Conservation (phyloP, 176 grass and related monocot species). For the Aegilops tauschii region DNA sequence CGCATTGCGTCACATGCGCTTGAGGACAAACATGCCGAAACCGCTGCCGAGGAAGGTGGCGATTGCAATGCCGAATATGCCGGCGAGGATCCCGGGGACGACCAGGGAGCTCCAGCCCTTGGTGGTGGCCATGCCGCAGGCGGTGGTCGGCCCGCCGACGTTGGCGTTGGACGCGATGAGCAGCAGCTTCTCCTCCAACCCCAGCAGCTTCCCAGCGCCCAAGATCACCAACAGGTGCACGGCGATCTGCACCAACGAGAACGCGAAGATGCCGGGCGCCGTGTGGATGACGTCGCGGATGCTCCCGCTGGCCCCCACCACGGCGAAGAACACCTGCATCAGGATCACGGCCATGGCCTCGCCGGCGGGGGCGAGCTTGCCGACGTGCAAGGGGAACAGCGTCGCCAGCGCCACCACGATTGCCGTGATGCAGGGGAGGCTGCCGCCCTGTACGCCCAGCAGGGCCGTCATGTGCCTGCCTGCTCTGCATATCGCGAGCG, state of each 20-base stretch:
- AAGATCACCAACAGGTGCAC: constrained; percentile 61
- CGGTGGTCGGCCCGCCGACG: constrained; percentile 81
- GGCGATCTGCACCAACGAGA: constrained; percentile 62
- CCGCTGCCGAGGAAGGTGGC: constrained; percentile 66
- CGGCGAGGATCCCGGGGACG: constrained; percentile 71
- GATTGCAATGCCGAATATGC: constrained; percentile 74
- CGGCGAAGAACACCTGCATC: constrained; percentile 55
- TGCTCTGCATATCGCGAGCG: constrained; percentile 30
- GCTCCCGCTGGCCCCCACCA: constrained; percentile 61
- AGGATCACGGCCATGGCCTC: constrained; percentile 67
- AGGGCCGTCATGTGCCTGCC: constrained; percentile 34
- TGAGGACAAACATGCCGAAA: constrained; percentile 57
- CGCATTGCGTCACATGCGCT: constrained; percentile 37
- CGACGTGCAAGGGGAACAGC: constrained; percentile 51
- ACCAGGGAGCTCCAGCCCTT: constrained; percentile 72
- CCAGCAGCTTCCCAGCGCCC: constrained; percentile 52
- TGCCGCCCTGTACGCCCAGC: constrained; percentile 60
- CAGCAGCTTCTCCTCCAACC: constrained; percentile 55
- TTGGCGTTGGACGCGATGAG: constrained; percentile 72
- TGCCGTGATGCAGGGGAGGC: constrained; percentile 71
- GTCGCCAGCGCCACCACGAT: constrained; percentile 72
- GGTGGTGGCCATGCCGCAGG: constrained; percentile 75
- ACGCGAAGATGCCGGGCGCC: constrained; percentile 58
- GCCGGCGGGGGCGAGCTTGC: constrained; percentile 54
- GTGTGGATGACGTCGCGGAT: constrained; percentile 68